Conservation (phyloP, 352 stramenopile genomes). For the Phytopythium chamaehyphon region DNA sequence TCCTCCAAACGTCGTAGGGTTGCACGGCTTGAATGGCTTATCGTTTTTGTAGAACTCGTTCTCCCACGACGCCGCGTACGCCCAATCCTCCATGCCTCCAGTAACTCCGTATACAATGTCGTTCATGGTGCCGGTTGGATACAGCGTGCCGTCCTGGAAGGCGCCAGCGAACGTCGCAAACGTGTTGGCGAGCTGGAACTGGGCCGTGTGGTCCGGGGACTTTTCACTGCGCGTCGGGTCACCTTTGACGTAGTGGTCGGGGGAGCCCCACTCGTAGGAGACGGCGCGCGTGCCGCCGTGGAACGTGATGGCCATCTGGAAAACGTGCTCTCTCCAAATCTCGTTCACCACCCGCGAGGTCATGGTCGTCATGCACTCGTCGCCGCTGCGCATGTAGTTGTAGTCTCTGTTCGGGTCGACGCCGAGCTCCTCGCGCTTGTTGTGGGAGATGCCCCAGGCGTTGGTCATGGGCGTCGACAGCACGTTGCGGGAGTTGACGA, state of each 20-base stretch:
- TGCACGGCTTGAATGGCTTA: constrained; percentile 76
- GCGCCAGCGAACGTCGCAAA: constrained; percentile 67
- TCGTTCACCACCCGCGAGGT: constrained; percentile 96
- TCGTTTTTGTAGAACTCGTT: constrained; percentile 36
- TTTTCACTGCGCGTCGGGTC: constrained; percentile 60
- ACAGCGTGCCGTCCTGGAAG: constrained; percentile 69
- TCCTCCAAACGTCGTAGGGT: constrained; percentile 85
- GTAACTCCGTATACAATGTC: constrained; percentile 95
- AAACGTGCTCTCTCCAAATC: constrained; percentile 95
- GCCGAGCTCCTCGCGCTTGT: constrained; percentile 74
- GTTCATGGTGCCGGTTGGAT: constrained; percentile 92
- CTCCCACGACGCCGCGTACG: constrained; percentile 90
- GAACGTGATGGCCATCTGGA: constrained; percentile 97
- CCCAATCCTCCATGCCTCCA: constrained; percentile 98
- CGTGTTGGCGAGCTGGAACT: constrained; percentile 53
- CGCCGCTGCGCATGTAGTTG: constrained; percentile 89
- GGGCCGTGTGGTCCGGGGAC: constrained; percentile 72
- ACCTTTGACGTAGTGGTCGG: constrained; percentile 74
- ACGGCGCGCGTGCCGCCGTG: constrained; percentile 97
- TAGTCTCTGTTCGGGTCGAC: constrained; percentile 99
- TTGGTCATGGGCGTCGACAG: constrained; percentile 93
- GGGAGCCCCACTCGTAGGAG: constrained; percentile 97
- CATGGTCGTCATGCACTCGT: constrained; percentile 94
- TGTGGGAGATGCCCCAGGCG: constrained; percentile 88
- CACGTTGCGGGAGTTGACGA: constrained; percentile 87